phyloP scores from a whole-genome alignment of 1,284 basidiomycete genomes.

The Takashimella koratensis region DNA sequence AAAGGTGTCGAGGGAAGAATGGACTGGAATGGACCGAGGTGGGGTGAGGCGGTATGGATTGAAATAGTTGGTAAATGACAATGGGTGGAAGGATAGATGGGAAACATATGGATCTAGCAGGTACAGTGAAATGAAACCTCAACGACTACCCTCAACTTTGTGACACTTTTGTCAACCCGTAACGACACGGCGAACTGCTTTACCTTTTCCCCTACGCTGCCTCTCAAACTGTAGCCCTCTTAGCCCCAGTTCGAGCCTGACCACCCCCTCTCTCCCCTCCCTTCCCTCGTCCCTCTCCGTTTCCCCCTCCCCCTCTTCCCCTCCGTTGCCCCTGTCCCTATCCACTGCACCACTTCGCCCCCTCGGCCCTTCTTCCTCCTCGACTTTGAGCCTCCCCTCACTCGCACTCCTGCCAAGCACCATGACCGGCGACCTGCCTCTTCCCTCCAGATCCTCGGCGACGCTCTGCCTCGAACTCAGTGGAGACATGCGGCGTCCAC shows the following conservation, averaged over 20 bases:
- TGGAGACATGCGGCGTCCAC: no score
- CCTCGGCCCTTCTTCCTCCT: background rate
- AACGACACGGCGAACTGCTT: no score
- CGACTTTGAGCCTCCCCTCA: background rate
- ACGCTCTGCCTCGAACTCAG: background rate
- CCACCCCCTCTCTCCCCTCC: slow-evolving; percentile 4
- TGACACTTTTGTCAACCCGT: no score
- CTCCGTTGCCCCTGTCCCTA: background rate
- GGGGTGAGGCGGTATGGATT: no score
- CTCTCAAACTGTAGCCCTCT: slow-evolving; percentile 4
- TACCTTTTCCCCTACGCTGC: background rate
- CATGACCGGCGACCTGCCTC: background rate
- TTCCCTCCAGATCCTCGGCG: background rate
- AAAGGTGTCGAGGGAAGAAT: no score
- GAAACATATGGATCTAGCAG: no score
- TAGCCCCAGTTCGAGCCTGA: slow-evolving; percentile 9
- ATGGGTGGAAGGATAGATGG: no score
- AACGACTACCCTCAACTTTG: no score
- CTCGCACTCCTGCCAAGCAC: background rate
- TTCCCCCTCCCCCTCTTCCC: background rate
- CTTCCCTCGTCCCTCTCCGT: background rate
- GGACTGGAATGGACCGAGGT: no score
- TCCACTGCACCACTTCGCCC: background rate
- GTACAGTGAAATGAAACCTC: no score
- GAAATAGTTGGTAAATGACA: no score